A percentile compares a stretch with the other conserved stretches of the same genome.
These are phyloP conservation scores for Diaporthe sp. DNA, from an alignment of 2,329 filamentous ascomycete genomes.

Conservation along the genomic window DNA sequence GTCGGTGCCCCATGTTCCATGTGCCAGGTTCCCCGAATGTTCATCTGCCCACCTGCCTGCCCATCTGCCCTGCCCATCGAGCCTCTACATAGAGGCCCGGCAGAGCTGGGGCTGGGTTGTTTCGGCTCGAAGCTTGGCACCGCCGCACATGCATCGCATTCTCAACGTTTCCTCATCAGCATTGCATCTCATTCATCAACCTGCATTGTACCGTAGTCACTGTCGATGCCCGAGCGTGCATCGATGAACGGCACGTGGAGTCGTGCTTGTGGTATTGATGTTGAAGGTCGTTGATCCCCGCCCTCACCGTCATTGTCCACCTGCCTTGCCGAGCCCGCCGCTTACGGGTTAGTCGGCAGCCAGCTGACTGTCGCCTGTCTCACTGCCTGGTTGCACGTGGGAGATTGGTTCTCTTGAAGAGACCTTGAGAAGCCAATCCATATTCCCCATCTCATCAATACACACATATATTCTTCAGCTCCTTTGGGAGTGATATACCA, in stretches of 20 bases:
- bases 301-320: background rate
- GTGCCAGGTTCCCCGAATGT: background rate
- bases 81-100: background rate
- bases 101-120: slow-evolving; percentile 3
- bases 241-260: background rate
- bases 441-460: slow-evolving; percentile 8
- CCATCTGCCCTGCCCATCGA: background rate
- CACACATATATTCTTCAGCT: background rate
- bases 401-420: background rate
- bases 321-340: slow-evolving; percentile 20
- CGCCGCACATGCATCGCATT: background rate
- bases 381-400: slow-evolving; percentile 27
- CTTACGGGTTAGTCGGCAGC: slow-evolving; percentile 16
- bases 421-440: background rate
- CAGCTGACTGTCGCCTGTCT: slow-evolving; percentile 32
- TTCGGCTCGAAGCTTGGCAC: slow-evolving; percentile 24
- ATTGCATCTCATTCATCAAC: background rate
- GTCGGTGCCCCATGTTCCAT: slow-evolving; percentile 12
- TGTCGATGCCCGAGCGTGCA: background rate
- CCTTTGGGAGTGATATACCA: background rate
- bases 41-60: slow-evolving; percentile 17
- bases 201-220: background rate
- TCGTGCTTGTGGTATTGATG: background rate
- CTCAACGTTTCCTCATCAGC: slow-evolving; percentile 1
- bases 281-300: slow-evolving; percentile 11